Evolutionary conservation across 306 rosid genomes (phyloP).

Genomic region (Begonia loranthoides): DNA sequence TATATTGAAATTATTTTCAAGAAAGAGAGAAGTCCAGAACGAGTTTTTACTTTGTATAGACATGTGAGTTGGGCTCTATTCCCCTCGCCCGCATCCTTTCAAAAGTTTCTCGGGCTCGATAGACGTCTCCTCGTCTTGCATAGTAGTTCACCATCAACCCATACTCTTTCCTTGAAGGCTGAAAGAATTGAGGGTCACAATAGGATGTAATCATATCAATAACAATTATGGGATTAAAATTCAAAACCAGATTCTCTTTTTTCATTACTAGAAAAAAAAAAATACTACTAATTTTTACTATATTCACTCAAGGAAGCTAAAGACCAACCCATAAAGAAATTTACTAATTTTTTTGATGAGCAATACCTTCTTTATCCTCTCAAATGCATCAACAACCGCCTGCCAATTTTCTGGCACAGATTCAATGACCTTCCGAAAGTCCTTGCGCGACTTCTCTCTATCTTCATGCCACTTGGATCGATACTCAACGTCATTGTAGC

Average conservation of each 20-base stretch:
- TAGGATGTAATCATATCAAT: conserved; percentile 2
- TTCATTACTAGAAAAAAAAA: not conserved
- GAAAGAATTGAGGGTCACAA: conserved; percentile 16
- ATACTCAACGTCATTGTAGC: conserved; percentile 30
- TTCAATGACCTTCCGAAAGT: conserved; percentile 49
- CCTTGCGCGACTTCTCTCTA: conserved; percentile 50
- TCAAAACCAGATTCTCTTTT: not conserved
- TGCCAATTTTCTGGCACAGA: conserved; percentile 92
- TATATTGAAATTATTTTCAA: conserved; percentile 4
- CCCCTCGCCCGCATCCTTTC: conserved; percentile 97
- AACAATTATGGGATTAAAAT: too few relatives aligned
- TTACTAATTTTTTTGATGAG: too few relatives aligned
- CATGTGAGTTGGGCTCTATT: conserved; percentile 85
- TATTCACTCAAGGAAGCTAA: too few relatives aligned
- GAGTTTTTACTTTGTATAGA: conserved; percentile 61
- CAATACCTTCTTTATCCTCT: conserved; percentile 61
- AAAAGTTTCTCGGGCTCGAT: conserved; percentile 83
- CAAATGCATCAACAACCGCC: conserved; percentile 60
- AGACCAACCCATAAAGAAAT: too few relatives aligned
- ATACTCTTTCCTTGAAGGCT: conserved; percentile 96
- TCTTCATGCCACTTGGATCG: conserved; percentile 77
- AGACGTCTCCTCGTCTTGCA: conserved; percentile 93
- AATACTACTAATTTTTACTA: too few relatives aligned
- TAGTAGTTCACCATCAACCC: conserved; percentile 87
- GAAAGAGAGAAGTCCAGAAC: not conserved